These are phyloP conservation scores for Tetrapisispora arboricola DNA, from an alignment of 805 yeast genomes.

Conservation along the genomic window DNA sequence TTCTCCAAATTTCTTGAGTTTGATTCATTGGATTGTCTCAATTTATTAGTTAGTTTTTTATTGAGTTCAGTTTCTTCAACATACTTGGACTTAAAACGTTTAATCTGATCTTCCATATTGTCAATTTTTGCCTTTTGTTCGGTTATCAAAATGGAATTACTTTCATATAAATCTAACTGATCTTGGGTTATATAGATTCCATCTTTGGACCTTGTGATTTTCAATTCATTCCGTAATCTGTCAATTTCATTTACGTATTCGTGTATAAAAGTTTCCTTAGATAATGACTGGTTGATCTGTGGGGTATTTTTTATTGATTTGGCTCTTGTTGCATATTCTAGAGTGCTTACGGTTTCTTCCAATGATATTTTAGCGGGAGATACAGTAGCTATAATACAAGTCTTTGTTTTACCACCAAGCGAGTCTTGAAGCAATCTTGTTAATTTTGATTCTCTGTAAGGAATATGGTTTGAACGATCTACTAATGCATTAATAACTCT, in stretches of 20 bases:
- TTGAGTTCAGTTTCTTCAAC: conserved; percentile 29
- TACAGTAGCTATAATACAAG: conserved; percentile 73
- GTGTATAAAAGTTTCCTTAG: conserved; percentile 30
- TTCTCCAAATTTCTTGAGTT: conserved; percentile 2
- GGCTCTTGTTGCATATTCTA: conserved; percentile 78
- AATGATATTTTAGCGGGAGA: conserved; percentile 65
- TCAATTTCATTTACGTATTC: conserved; percentile 47
- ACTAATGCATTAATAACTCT: conserved; percentile 71
- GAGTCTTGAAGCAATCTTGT: conserved; percentile 74
- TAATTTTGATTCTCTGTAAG: conserved; percentile 75
- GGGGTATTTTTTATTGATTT: conserved; percentile 62
- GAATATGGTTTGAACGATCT: conserved; percentile 58
- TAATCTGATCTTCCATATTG: conserved; percentile 39
- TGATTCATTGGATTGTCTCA: conserved; percentile 8
- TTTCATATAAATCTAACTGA: conserved; percentile 33
- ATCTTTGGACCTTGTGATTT: conserved; percentile 52
- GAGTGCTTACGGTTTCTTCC: conserved; percentile 70
- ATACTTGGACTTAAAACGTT: conserved; percentile 32
- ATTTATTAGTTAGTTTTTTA: conserved; percentile 14
- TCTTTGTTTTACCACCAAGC: conserved; percentile 74
- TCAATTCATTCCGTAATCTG: conserved; percentile 47
- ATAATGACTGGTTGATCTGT: conserved; percentile 48
- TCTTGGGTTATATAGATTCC: conserved; percentile 44
- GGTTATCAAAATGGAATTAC: conserved; percentile 38
- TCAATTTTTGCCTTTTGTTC: conserved; percentile 41